These are phyloP conservation scores for Babesia sp. DNA, from an alignment of 169 alveolate species.

Conservation along the genomic window DNA sequence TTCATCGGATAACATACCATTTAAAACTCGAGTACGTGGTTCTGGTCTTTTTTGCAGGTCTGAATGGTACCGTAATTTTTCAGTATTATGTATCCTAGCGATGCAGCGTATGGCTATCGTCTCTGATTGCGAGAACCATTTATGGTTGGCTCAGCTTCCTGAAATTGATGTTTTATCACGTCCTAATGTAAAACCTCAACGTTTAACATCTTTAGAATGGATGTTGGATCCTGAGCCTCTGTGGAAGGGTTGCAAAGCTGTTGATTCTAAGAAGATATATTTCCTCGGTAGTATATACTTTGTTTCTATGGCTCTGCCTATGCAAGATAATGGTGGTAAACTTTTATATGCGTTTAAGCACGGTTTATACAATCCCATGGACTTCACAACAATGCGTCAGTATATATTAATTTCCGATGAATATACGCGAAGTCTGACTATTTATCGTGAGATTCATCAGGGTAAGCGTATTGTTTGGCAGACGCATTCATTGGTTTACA, in stretches of 20 bases:
- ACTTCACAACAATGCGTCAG: constrained; percentile 9
- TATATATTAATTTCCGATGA: constrained; percentile 46
- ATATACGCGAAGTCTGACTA: constrained; percentile 3
- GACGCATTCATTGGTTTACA: background rate
- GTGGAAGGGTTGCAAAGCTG: constrained; percentile 52
- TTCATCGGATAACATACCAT: background rate
- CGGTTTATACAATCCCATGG: constrained; percentile 44
- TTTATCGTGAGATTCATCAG: background rate
- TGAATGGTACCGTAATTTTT: constrained; percentile 23
- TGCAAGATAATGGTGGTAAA: background rate
- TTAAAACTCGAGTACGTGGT: background rate
- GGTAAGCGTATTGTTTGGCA: background rate
- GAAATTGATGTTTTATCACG: background rate
- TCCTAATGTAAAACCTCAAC: background rate
- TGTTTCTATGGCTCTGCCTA: constrained; percentile 1
- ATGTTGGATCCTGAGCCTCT: background rate
- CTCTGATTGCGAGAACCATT: constrained; percentile 41
- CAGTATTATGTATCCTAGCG: constrained; percentile 25
- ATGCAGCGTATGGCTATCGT: constrained; percentile 14
- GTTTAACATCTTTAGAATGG: background rate
- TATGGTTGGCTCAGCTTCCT: constrained; percentile 28
- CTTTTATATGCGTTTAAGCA: constrained; percentile 21
- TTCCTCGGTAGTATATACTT: constrained; percentile 34
- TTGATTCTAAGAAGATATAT: background rate
- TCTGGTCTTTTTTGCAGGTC: background rate